Evolutionary conservation across 2,329 filamentous ascomycete species (phyloP).

Genomic region (Ascochyta fabae): DNA sequence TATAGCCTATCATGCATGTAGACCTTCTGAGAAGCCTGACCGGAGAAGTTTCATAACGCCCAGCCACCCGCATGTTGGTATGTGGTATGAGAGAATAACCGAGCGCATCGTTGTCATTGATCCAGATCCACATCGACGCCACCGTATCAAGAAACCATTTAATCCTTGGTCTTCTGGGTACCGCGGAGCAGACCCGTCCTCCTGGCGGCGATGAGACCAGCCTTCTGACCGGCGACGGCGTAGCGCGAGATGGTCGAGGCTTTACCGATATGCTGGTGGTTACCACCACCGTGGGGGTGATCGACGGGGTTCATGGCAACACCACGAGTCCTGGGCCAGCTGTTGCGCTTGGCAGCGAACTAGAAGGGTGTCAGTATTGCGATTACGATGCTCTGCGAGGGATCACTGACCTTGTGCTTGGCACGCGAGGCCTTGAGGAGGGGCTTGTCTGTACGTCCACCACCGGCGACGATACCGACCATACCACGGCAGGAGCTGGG

Average conservation of each 20-base stretch:
- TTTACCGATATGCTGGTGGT: slow-evolving; percentile 99
- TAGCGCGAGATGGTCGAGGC: slow-evolving; percentile 99
- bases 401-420: slow-evolving; percentile 77
- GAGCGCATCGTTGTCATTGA: slow-evolving; percentile 40
- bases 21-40: slow-evolving; percentile 40
- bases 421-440: slow-evolving; percentile 98
- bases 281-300: slow-evolving; percentile 83
- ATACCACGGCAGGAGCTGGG: slow-evolving; percentile 92
- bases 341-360: slow-evolving; percentile 99
- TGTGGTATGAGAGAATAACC: slow-evolving; percentile 44
- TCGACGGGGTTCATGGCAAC: slow-evolving; percentile 99
- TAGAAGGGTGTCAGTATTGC: slow-evolving; percentile 22
- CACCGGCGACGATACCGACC: slow-evolving; percentile 99
- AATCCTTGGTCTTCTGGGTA: slow-evolving; percentile 99
- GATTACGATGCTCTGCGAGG: neutral
- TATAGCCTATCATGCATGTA: slow-evolving; percentile 46
- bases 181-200: slow-evolving; percentile 99
- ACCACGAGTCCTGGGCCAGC: slow-evolving; percentile 99
- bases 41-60: slow-evolving; percentile 48
- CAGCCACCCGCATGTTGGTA: slow-evolving; percentile 47
- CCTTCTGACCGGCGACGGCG: slow-evolving; percentile 98
- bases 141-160: slow-evolving; percentile 39
- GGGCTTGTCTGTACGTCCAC: slow-evolving; percentile 99
- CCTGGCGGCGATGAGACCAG: slow-evolving; percentile 99
- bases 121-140: slow-evolving; percentile 36